Evolutionary conservation across 257 asterid species (phyloP), one percentile per base, ranked within the genome.

Genomic region (Ilex asprella): DNA sequence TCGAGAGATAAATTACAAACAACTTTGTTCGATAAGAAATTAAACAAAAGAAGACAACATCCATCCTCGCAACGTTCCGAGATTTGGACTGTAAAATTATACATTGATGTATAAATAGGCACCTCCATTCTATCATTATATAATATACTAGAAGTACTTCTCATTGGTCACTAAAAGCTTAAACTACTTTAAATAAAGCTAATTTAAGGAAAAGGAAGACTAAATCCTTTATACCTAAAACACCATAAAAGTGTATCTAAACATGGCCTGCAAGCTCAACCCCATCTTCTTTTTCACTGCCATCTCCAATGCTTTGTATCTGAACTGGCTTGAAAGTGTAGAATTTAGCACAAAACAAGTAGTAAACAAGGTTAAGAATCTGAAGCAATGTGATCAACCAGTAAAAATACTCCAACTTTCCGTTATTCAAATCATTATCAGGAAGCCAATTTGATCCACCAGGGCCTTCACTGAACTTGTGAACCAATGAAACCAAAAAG

Each of bases 391-490:
- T 85, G 70, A 89, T 76, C 68, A 89, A 21, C 97, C 97, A 86
- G 49, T 86, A 89, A 68, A 89, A 79, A 67, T 86, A 84, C 89
- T 89, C 95, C 77, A 89, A 72, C 55, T 58, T 89, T 21, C 95
- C 97, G 52, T 35, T 49, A 39, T 89, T 89, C 72, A 89, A 55
- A 56, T 89, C 83, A 7, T 59, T 39, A 65, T 89, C 89, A 39
- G 95, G 95, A 12, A 89, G 81, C 97, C 97, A 89, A 52, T 86
- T 91, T 8, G 92, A 79, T 1, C 95, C 96, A 39, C 72, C 79
- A 7, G 68, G 59, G 10, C 90, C 65, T 0, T 80, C 75, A 10
- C 67, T 83, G 14, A 15, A 64, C 63, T 70, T 83, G 47, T 89
- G 95, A 53, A 89, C 84, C 1, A 83, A 31, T 0, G 85, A 69